Evolutionary conservation across 495 filamentous ascomycete species (phyloP).

Genomic region (Tricharina praecox): DNA sequence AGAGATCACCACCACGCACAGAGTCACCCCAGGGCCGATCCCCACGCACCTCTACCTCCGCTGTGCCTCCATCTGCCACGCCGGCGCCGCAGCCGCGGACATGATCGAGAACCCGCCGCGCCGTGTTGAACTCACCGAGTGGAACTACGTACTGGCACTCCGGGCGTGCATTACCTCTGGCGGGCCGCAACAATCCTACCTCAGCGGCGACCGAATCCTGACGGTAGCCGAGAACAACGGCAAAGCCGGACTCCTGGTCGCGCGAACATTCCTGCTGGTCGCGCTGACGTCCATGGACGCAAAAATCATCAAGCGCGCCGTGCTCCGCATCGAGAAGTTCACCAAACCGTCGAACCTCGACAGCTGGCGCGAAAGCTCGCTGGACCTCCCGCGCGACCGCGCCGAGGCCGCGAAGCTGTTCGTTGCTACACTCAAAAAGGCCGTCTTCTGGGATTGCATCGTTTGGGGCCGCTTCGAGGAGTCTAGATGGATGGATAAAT

Average conservation of each 20-base stretch:
- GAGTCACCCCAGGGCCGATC: not conserved
- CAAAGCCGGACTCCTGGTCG: not conserved
- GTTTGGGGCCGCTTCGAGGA: not conserved
- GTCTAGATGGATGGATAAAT: not conserved
- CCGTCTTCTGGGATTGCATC: not conserved
- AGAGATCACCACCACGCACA: not conserved
- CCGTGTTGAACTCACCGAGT: not conserved
- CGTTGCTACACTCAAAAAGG: slow-evolving; percentile 1
- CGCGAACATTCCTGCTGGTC: not conserved
- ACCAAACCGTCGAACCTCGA: not conserved
- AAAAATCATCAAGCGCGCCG: not conserved
- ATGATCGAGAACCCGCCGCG: not conserved
- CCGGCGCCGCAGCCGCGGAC: not conserved
- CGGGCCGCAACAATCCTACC: not conserved
- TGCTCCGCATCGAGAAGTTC: not conserved
- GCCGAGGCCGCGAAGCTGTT: not conserved
- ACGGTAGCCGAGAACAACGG: not conserved
- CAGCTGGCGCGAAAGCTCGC: not conserved
- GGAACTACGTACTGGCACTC: not conserved
- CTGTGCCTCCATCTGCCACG: slow-evolving; percentile 2
- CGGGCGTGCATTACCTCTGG: not conserved
- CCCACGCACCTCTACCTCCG: not conserved
- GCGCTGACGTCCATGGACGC: not conserved
- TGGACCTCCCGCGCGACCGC: not conserved
- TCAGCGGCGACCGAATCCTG: not conserved